phyloP scores from a whole-genome alignment of 164 flowering plant species.

The Nelumbo lutea region DNA sequence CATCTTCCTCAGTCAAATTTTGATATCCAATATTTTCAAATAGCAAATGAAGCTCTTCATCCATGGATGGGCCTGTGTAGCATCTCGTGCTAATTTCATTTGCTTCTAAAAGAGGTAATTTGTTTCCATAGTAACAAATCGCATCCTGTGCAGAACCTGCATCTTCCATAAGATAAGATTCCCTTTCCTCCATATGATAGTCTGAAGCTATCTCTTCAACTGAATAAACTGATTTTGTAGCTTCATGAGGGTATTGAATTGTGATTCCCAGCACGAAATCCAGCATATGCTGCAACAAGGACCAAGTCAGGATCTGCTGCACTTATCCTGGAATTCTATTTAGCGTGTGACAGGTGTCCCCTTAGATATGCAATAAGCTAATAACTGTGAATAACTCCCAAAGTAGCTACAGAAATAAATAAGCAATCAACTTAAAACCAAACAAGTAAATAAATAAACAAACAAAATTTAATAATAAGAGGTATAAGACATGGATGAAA shows the following conservation, averaged over 20 bases:
- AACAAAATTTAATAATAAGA: not conserved
- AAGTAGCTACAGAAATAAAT: not conserved
- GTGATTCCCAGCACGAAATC: conserved; percentile 15
- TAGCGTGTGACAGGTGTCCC: not conserved
- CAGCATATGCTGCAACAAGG: conserved; percentile 41
- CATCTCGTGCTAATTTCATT: conserved; percentile 39
- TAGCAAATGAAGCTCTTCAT: conserved; percentile 30
- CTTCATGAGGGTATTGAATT: conserved; percentile 23
- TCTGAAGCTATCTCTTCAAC: conserved; percentile 38
- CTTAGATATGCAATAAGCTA: not conserved
- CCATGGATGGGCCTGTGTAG: conserved; percentile 16
- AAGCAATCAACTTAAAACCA: not conserved
- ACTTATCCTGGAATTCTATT: not conserved
- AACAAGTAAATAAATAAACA: not conserved
- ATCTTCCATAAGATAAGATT: conserved; percentile 31
- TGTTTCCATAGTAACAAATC: conserved; percentile 6
- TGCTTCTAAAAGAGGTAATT: conserved; percentile 59
- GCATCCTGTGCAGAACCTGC: conserved; percentile 22
- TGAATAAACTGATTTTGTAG: conserved; percentile 38
- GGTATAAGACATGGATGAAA: too few species aligned
- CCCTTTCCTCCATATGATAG: conserved; percentile 26
- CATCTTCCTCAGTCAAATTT: conserved; percentile 19
- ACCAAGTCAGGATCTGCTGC: not conserved
- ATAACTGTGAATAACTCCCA: not conserved
- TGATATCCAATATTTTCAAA: conserved; percentile 31